A percentile compares a stretch with the other conserved stretches of the same genome.
phyloP scores from a whole-genome alignment of 305 asterid genomes.

The Fraxinus greggii region DNA sequence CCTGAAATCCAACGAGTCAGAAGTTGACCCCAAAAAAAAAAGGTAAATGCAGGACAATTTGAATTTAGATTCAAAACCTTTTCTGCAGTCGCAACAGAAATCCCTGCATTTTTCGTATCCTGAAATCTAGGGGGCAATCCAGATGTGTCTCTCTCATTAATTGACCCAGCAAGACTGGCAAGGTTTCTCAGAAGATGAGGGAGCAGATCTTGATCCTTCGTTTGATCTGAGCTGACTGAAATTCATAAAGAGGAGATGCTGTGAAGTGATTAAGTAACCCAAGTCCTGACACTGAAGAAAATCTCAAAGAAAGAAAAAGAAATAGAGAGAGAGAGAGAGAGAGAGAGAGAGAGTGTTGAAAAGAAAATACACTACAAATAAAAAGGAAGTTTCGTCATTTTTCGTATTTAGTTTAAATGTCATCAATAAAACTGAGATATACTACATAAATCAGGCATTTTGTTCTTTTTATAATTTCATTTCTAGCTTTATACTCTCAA shows the following conservation, averaged over 20 bases:
- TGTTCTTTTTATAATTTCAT: not conserved
- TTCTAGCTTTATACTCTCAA: not conserved
- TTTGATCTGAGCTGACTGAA: conserved; percentile 83
- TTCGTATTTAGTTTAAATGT: not conserved
- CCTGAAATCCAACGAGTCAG: conserved; percentile 57
- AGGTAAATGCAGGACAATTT: conserved; percentile 14
- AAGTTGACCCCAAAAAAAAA: conserved; percentile 21
- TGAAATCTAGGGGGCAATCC: conserved; percentile 49
- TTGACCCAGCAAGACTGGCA: conserved; percentile 59
- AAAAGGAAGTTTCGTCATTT: not conserved
- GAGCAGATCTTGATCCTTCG: conserved; percentile 74
- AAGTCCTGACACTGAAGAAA: conserved; percentile 4
- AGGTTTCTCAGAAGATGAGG: conserved; percentile 77
- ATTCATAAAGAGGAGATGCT: conserved; percentile 24
- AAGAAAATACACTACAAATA: not conserved
- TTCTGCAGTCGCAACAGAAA: conserved; percentile 39
- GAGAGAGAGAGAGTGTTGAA: not conserved
- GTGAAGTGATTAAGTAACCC: conserved; percentile 17
- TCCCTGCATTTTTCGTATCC: conserved; percentile 47
- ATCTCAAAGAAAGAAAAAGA: conserved; percentile 6
- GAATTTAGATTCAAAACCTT: conserved; percentile 47
- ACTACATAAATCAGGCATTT: not conserved
- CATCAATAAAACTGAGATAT: not conserved
- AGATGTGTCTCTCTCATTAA: conserved; percentile 43
- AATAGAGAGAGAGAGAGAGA: not conserved